phyloP scores from a whole-genome alignment of 352 stramenopile genomes.

The Globisporangium spinosum region DNA sequence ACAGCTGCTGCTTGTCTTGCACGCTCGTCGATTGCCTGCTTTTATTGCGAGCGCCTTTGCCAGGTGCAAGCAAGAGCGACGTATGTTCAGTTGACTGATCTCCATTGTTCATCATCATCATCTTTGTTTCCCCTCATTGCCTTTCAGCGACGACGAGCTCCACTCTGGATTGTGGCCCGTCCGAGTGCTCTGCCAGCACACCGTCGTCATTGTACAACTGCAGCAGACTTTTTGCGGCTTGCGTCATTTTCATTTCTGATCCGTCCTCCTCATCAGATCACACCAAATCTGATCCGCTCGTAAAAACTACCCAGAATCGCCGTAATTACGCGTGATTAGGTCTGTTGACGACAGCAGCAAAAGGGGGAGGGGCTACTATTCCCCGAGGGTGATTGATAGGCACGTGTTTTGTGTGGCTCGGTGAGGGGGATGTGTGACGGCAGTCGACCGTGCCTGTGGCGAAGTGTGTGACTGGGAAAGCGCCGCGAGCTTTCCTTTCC shows the following conservation, averaged over 20 bases:
- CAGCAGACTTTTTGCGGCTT: not conserved
- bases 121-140: not conserved
- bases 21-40: not conserved
- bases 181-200: not conserved
- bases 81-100: not conserved
- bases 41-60: not conserved
- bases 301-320: not conserved
- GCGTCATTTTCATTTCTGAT: not conserved
- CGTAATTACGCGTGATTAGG: constrained; percentile 2
- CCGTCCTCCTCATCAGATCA: not conserved
- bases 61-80: not conserved
- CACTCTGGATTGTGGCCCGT: not conserved
- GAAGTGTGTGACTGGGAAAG: constrained; percentile 10
- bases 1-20: not conserved
- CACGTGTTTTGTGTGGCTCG: no score
- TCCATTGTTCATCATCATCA: not conserved
- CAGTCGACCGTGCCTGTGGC: not conserved
- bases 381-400: no score
- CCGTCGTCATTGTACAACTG: not conserved
- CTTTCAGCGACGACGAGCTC: not conserved
- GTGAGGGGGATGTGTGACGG: not conserved
- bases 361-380: not conserved
- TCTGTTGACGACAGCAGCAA: not conserved
- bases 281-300: not conserved
- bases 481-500: constrained; percentile 1